phyloP scores from a whole-genome alignment of 495 filamentous ascomycete species.

The Penicillium maclennaniae region DNA sequence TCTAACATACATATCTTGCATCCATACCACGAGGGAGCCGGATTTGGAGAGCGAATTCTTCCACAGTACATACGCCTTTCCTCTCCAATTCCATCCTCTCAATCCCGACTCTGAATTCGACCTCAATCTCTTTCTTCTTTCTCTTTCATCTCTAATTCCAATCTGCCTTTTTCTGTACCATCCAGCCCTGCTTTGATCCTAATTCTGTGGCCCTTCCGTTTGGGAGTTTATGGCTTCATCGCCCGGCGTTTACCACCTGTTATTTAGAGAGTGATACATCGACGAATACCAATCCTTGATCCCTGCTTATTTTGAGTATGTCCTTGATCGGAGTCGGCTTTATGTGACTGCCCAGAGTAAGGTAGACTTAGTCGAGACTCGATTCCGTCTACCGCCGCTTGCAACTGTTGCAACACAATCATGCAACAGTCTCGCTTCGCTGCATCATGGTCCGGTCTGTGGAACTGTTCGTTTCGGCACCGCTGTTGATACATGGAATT shows the following conservation, averaged over 20 bases:
- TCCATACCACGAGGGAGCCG: slow-evolving; percentile 12
- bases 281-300: background rate
- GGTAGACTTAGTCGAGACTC: background rate
- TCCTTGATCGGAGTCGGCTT: background rate
- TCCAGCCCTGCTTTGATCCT: background rate
- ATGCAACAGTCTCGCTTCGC: background rate
- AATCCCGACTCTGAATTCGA: background rate
- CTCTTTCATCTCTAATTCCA: background rate
- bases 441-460: background rate
- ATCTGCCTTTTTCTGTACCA: background rate
- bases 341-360: background rate
- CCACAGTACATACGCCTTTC: slow-evolving; percentile 15
- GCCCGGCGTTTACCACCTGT: background rate
- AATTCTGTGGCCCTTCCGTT: background rate
- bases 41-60: slow-evolving; percentile 5
- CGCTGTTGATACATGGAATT: background rate
- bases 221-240: background rate
- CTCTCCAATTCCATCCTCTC: background rate
- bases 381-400: background rate
- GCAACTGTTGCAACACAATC: background rate
- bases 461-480: background rate
- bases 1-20: slow-evolving; percentile 16
- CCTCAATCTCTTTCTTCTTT: background rate
- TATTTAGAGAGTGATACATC: background rate
- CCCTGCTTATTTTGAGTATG: background rate